Evolutionary conservation across 2,329 filamentous ascomycete genomes (phyloP).

Genomic region (Fusarium agapanthi): DNA sequence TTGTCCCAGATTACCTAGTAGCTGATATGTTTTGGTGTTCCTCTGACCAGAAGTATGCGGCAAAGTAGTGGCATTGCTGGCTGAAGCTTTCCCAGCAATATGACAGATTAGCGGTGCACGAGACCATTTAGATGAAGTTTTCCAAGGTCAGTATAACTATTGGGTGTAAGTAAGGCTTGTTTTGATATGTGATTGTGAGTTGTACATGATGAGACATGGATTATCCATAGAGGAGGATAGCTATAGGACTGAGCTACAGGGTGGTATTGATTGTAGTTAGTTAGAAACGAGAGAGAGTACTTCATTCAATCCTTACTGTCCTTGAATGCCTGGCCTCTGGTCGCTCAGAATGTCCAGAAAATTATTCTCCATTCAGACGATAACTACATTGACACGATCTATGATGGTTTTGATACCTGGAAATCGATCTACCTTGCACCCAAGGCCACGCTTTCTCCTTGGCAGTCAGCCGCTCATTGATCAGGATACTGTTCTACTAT

Average conservation of each 20-base stretch:
- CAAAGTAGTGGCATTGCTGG: neutral
- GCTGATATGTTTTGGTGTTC: no score
- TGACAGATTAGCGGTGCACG: neutral
- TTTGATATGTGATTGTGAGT: neutral
- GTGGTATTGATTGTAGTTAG: neutral
- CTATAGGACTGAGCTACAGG: no score
- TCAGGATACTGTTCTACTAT: neutral
- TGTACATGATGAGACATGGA: neutral
- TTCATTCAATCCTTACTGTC: no score
- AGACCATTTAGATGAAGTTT: neutral
- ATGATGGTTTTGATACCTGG: neutral
- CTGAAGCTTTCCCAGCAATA: neutral
- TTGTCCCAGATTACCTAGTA: no score
- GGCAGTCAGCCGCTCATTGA: neutral
- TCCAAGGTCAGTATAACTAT: no score
- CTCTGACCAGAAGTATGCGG: neutral
- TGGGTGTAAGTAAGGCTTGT: neutral
- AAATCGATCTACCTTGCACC: neutral
- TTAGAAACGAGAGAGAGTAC: neutral
- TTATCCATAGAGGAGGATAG: neutral
- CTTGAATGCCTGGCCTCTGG: no score
- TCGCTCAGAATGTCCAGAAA: no score
- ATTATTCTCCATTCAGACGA: neutral
- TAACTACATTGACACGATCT: neutral
- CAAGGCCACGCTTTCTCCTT: neutral